A percentile compares a stretch with the other conserved stretches of the same genome.
These are phyloP conservation scores for Cytospora piceicola DNA, from an alignment of 2,329 filamentous ascomycete genomes.

Conservation along the genomic window DNA sequence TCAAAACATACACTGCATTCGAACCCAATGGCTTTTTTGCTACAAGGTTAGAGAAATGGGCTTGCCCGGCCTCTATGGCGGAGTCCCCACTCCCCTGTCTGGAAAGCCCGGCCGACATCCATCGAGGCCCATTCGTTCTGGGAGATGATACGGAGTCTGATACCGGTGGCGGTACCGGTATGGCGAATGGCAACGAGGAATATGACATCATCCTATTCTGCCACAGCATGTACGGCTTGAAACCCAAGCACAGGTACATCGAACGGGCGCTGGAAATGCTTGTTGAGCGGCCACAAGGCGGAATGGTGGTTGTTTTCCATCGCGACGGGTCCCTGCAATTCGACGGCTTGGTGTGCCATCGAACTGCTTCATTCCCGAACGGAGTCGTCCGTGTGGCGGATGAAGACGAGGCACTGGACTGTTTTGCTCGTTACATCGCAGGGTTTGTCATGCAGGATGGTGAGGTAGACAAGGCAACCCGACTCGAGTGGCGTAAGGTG, in stretches of 20 bases:
- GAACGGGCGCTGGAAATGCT: conserved; percentile 54
- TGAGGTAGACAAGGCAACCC: conserved; percentile 39
- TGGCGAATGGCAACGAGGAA: conserved; percentile 38
- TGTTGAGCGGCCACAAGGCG: conserved; percentile 39
- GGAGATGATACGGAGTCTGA: conserved; percentile 35
- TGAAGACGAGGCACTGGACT: conserved; percentile 50
- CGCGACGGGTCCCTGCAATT: conserved; percentile 50
- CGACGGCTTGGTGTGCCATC: conserved; percentile 52
- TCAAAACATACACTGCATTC: conserved; percentile 57
- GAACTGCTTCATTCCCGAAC: conserved; percentile 50
- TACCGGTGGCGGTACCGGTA: conserved; percentile 32
- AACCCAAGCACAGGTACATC: conserved; percentile 50
- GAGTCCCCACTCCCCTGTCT: conserved; percentile 48
- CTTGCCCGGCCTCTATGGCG: conserved; percentile 39
- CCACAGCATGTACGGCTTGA: conserved; percentile 67
- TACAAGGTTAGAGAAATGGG: conserved; percentile 46
- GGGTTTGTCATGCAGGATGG: conserved; percentile 46
- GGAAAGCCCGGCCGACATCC: conserved; percentile 44
- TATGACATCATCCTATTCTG: conserved; percentile 65
- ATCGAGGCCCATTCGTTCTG: conserved; percentile 44
- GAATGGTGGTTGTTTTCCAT: conserved; percentile 59
- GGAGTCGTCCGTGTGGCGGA: conserved; percentile 50
- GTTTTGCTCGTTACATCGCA: conserved; percentile 57
- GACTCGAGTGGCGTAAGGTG: conserved; percentile 51
- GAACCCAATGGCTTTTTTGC: conserved; percentile 57